Conservation (phyloP, 1,139 yeast species). For the Blastobotrys serpentis region DNA sequence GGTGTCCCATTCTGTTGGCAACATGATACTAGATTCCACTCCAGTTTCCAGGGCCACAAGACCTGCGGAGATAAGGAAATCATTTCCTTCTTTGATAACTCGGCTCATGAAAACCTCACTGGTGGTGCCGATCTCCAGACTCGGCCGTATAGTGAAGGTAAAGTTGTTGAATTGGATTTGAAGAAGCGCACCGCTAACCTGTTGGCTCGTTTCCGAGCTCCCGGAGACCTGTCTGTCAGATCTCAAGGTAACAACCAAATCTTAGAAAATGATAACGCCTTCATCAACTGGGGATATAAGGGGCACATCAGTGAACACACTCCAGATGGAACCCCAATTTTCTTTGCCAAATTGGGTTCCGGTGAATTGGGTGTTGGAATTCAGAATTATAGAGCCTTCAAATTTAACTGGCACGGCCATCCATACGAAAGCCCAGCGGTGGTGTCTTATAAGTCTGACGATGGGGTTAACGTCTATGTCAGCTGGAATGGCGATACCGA, state of each 20-base stretch:
- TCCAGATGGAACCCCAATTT: constrained; percentile 35
- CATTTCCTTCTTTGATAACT: constrained; percentile 43
- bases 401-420: constrained; percentile 41
- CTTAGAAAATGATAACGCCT: constrained; percentile 39
- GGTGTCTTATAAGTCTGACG: constrained; percentile 21
- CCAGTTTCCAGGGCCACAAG: constrained; percentile 5
- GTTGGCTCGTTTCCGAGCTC: constrained; percentile 33
- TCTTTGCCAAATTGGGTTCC: constrained; percentile 43
- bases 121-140: constrained; percentile 35
- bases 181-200: constrained; percentile 37
- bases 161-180: constrained; percentile 41
- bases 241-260: constrained; percentile 45
- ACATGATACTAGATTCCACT: constrained; percentile 6
- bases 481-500: constrained; percentile 47
- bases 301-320: constrained; percentile 44
- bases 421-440: constrained; percentile 42
- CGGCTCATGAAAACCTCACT: constrained; percentile 42
- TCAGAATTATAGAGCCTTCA: constrained; percentile 44
- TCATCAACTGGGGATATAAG: constrained; percentile 45
- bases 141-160: constrained; percentile 39
- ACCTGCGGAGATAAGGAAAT: background rate
- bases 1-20: constrained; percentile 6
- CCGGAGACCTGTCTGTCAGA: constrained; percentile 37
- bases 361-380: constrained; percentile 34
- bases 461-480: constrained; percentile 35